Base-by-base conservation (phyloP, 768 basidiomycete genomes). In the Mycena polygramma region DNA sequence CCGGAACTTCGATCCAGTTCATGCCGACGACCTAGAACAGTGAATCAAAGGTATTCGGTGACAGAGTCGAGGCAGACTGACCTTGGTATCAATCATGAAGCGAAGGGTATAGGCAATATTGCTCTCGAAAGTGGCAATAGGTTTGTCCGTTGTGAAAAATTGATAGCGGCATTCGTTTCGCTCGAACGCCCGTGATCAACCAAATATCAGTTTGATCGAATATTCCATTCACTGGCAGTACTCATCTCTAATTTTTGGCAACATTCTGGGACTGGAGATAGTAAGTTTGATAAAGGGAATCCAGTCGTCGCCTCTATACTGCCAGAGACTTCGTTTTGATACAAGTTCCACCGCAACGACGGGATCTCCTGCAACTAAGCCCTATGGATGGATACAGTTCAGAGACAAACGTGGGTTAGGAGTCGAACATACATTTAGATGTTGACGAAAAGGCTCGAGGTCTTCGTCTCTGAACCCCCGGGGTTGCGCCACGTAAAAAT, bases 1-100 rank as follows among this genome's bases (percentile, higher is more conserved):
- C 90, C 7, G 93, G 93, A 11, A 98, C 84, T 81, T 99, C 96
- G 61, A 99, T 92, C 97, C 98, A 99, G 78, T 98, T 99, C 98
- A 99, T 99, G 11, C 98, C 98, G 57, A 97, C 92, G 37, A 99
- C 91, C 94, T 96, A 71, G 26, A 61, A 68, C 30, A 14, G 22
- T 4, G 57, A 68, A 41, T 74, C 51, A 49, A 36, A 60, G 35
- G 62, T 7, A 4, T 13, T 35, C 24, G 52, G n/a, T 9, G 57
- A n/a, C 22, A 7, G 15, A 26, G 39, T 22, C 41, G n/a, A 57
- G 9, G 43, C 11, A 57, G 1, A 73, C 79, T 24, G 24, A 95
- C 97, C 86, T 96, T 92, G 7, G 94, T 93, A 77, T 99, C 98
- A 70, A 99, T 97, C 98, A 99, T 99, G 80, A 98, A 99, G 10